Base-by-base conservation (phyloP, 495 filamentous ascomycete species). In the Alectoria sarmentosa region DNA sequence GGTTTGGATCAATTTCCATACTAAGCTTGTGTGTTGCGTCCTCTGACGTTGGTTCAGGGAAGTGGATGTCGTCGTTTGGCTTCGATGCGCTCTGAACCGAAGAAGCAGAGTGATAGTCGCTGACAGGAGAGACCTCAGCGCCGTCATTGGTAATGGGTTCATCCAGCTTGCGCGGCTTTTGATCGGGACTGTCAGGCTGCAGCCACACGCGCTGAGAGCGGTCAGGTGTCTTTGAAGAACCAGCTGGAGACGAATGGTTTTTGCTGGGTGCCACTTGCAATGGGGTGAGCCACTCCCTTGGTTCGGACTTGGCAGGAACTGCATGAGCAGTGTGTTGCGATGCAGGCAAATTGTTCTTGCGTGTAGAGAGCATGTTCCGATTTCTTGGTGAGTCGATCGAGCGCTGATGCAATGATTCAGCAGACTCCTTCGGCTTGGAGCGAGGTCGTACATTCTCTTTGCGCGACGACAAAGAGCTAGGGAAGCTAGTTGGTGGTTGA, bases 61-160 rank as follows among this genome's bases (percentile, higher is more conserved):
- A 54, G 68, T 75, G 66, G 28, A 46, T 49, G 8, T 65, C 58
- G 32, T 63, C 54, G n/a, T 65, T 46, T 62, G 58, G 64, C 36
- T 37, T 66, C 66, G 19, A 58, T 63, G 46, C 73, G 71, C 8
- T 62, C 54, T n/a, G 66, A 39, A 14, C 73, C 66, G 26, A 63
- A 30, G 76, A 73, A 8, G 79, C 79, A n/a, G 82, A 79, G 61
- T 82, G 76, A 64, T 80, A 78, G 56, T 77, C 75, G 13, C 77
- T 76, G 26, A 73, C 69, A 44, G 81, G 73, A 37, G 79, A 75
- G 32, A 73, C 70, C 41, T 72, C 67, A 17, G 70, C 65, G 34
- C 74, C 75, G 66, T 81, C 82, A 26, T 76, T 67, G 0, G 80
- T 76, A 2, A 79, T 67, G 1, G 79, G 68, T 7, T 81, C 67